Evolutionary conservation across 1,139 yeast species (phyloP).

Genomic region (Yamadazyma songkhlaensis): DNA sequence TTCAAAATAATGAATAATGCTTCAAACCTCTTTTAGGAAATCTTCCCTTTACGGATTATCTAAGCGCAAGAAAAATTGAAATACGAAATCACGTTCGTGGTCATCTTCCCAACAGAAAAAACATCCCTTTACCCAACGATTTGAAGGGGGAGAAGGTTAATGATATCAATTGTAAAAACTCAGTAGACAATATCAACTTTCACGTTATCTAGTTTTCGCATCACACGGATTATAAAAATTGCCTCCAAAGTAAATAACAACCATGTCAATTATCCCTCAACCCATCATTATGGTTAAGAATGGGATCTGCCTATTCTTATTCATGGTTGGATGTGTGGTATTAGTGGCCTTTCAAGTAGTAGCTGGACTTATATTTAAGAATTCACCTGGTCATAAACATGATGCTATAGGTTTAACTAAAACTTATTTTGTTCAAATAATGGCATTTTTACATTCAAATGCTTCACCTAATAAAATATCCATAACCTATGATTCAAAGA

Average conservation of each 20-base stretch:
- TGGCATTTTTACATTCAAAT: conserved; percentile 41
- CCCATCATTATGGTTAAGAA: background rate
- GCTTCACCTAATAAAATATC: conserved; percentile 41
- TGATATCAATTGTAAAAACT: no score
- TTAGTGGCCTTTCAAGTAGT: conserved; percentile 42
- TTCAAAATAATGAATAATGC: background rate
- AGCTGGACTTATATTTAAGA: conserved; percentile 25
- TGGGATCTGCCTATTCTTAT: conserved; percentile 26
- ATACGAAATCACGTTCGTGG: conserved; percentile 38
- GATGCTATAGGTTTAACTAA: conserved; percentile 47
- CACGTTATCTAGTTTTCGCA: background rate
- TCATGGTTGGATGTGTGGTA: conserved; percentile 45
- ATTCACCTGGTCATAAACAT: conserved; percentile 26
- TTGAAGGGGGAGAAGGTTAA: no score
- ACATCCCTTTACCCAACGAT: conserved; percentile 70
- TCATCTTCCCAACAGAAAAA: conserved; percentile 93
- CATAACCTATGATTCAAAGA: conserved; percentile 36
- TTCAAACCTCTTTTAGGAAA: background rate
- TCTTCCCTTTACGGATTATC: background rate
- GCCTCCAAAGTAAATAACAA: no score
- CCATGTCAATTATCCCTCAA: no score
- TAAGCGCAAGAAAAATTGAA: conserved; percentile 19
- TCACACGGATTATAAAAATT: background rate
- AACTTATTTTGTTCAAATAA: conserved; percentile 45
- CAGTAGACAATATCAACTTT: conserved; percentile 20